Conservation (phyloP, 768 basidiomycete species). For the Boletales sp. region DNA sequence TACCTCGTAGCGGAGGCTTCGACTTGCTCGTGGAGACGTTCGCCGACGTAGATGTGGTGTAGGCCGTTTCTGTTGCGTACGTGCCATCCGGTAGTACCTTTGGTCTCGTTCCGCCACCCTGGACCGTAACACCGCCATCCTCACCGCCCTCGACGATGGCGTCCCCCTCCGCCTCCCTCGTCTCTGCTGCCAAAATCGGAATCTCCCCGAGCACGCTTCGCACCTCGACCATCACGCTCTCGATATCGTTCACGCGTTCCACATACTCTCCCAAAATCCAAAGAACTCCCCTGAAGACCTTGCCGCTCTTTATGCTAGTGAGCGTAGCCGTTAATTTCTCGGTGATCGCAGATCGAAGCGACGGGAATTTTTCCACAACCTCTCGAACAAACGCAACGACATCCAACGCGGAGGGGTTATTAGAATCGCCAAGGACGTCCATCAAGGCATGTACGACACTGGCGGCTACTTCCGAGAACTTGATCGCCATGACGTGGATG, state of each 20-base stretch:
- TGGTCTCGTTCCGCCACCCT: constrained; percentile 50
- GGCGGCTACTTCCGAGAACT: constrained; percentile 94
- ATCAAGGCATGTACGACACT: constrained; percentile 91
- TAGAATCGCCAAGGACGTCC: constrained; percentile 93
- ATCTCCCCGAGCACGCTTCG: constrained; percentile 90
- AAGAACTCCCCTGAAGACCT: constrained; percentile 92
- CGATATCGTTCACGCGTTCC: constrained; percentile 61
- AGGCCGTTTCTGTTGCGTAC: constrained; percentile 96
- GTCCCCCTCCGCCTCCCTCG: constrained; percentile 63
- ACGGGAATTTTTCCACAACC: constrained; percentile 96
- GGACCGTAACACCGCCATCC: constrained; percentile 32
- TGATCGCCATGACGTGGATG: constrained; percentile 94
- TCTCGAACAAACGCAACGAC: constrained; percentile 89
- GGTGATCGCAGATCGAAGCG: constrained; percentile 75
- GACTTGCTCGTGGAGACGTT: constrained; percentile 80
- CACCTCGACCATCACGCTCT: constrained; percentile 70
- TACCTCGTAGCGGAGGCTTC: constrained; percentile 88
- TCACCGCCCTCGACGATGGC: constrained; percentile 45
- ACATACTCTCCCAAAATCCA: constrained; percentile 99
- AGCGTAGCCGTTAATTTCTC: constrained; percentile 82
- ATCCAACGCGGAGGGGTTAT: constrained; percentile 92
- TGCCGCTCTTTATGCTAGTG: constrained; percentile 88
- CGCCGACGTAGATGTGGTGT: constrained; percentile 57
- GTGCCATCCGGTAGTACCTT: constrained; percentile 94
- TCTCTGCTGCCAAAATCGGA: constrained; percentile 93